Conservation (phyloP, 2,329 filamentous ascomycete genomes). For the Pseudogymnoascus sp. region DNA sequence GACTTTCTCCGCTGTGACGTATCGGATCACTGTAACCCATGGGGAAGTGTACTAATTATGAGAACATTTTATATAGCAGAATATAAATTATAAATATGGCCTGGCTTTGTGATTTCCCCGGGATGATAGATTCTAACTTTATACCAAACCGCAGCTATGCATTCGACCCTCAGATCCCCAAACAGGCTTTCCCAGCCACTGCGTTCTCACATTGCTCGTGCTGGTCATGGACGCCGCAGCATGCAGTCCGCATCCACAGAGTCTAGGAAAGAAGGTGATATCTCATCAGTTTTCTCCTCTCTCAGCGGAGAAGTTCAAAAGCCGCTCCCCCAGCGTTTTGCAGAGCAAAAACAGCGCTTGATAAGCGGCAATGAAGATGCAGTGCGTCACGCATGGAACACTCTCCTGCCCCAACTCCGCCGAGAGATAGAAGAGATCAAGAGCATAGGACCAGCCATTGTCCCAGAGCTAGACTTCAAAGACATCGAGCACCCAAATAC, state of each 20-base stretch:
- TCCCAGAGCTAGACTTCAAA: conserved; percentile 44
- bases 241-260: background rate
- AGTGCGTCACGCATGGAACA: conserved; percentile 40
- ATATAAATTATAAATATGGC: conserved; percentile 1
- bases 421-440: conserved; percentile 41
- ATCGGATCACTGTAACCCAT: background rate
- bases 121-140: background rate
- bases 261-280: conserved; percentile 44
- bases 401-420: conserved; percentile 37
- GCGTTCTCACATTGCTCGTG: background rate
- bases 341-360: conserved; percentile 46
- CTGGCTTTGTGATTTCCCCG: background rate
- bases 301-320: conserved; percentile 39
- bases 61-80: background rate
- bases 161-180: conserved; percentile 4
- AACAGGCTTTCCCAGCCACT: background rate
- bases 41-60: background rate
- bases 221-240: background rate
- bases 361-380: conserved; percentile 40
- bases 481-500: conserved; percentile 27
- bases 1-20: background rate
- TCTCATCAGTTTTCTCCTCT: conserved; percentile 53
- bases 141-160: background rate
- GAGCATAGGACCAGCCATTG: conserved; percentile 35
- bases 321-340: conserved; percentile 47